Evolutionary conservation across 225 moss, liverwort and hornwort species (phyloP).

Genomic region (Asterella californica): DNA sequence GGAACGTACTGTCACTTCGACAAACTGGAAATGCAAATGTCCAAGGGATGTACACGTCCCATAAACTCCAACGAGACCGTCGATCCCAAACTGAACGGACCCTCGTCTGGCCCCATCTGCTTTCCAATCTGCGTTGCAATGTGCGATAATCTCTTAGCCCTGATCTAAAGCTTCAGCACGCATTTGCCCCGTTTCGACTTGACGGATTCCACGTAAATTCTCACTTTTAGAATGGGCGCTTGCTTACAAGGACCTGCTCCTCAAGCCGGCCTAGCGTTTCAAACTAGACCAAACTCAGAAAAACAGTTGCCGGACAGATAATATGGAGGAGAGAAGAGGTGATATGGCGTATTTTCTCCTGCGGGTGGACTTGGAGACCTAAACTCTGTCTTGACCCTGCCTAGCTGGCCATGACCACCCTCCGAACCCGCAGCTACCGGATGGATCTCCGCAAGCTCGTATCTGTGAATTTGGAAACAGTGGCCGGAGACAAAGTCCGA

Average conservation of each 20-base stretch:
- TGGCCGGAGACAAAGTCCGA: not conserved
- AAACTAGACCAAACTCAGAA: not conserved
- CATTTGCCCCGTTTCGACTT: not conserved
- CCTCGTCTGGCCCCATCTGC: not conserved
- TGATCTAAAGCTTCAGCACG: not conserved
- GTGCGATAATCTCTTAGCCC: not conserved
- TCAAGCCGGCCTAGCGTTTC: conserved; percentile 3
- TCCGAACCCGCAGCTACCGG: not conserved
- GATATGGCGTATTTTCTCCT: not conserved
- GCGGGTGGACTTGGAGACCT: not conserved
- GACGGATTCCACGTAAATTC: not conserved
- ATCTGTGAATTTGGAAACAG: not conserved
- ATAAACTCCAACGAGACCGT: not conserved
- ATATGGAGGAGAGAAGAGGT: not conserved
- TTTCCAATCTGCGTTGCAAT: not conserved
- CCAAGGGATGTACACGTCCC: not conserved
- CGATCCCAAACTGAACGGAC: not conserved
- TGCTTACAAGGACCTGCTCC: not conserved
- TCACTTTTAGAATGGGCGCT: not conserved
- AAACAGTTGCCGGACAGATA: not conserved
- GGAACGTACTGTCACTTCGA: not conserved
- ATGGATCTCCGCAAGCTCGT: not conserved
- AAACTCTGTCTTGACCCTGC: not conserved
- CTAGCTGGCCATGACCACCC: conserved; percentile 4
- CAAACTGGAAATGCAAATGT: not conserved